phyloP scores from a whole-genome alignment of 208 protist genomes.

The Lotmaria passim region DNA sequence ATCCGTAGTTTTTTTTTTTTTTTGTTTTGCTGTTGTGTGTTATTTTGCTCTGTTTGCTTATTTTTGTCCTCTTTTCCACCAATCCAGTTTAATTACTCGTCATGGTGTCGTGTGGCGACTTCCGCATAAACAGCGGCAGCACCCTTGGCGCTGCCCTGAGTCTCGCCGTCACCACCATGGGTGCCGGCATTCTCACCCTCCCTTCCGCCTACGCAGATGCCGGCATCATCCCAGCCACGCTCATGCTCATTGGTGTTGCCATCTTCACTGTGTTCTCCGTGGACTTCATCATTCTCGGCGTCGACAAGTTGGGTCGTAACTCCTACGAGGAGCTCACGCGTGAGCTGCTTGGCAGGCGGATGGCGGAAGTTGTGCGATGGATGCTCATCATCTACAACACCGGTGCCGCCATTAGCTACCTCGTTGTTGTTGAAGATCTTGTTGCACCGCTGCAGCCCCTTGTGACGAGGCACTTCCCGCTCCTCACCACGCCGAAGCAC shows the following conservation, averaged over 20 bases:
- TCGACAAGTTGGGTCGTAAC: constrained; percentile 73
- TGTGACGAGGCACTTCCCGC: constrained; percentile 43
- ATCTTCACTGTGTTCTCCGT: constrained; percentile 68
- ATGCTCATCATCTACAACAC: constrained; percentile 71
- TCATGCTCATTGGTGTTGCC: constrained; percentile 55
- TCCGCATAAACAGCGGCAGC: constrained; percentile 34
- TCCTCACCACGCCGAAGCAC: constrained; percentile 61
- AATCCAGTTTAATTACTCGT: neutral
- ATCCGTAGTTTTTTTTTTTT: no score
- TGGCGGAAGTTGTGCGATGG: constrained; percentile 61
- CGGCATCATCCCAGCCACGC: constrained; percentile 50
- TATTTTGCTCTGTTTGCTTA: constrained; percentile 1
- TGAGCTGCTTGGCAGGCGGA: constrained; percentile 51
- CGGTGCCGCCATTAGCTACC: constrained; percentile 66
- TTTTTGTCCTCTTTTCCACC: no score
- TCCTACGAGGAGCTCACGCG: constrained; percentile 80
- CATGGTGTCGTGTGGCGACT: constrained; percentile 12
- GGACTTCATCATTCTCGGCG: constrained; percentile 63
- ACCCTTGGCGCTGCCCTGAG: constrained; percentile 63
- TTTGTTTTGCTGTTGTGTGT: constrained; percentile 4
- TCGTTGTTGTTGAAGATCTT: constrained; percentile 67
- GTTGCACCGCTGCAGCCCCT: constrained; percentile 64
- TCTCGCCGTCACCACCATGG: constrained; percentile 79
- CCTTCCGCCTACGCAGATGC: constrained; percentile 73
- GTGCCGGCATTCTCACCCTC: constrained; percentile 76